phyloP scores from a whole-genome alignment of 306 rosid genomes.

The Acacia confusa region DNA sequence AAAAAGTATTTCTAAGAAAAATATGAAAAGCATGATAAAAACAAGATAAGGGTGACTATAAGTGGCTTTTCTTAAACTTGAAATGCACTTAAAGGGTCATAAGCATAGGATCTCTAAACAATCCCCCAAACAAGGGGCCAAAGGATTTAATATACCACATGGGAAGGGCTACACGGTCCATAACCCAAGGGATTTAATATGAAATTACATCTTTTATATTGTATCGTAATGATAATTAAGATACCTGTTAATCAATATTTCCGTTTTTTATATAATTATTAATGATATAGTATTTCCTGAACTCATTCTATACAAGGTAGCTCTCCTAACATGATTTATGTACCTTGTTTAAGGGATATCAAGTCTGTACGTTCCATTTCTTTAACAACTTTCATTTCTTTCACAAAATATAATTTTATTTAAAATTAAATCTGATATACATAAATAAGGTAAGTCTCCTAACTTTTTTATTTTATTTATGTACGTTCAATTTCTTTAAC shows the following conservation, averaged over 20 bases:
- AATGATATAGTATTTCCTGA: no score
- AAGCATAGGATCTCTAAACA: slow-evolving; percentile 48
- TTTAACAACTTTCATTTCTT: no score
- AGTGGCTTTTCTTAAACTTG: slow-evolving; percentile 46
- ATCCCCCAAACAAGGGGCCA: slow-evolving; percentile 47
- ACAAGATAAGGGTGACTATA: neutral
- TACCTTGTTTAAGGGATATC: no score
- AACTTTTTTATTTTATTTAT: no score
- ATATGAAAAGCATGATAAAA: slow-evolving; percentile 20
- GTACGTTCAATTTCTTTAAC: no score
- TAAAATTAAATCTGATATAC: no score
- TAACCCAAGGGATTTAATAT: slow-evolving; percentile 26
- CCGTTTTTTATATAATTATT: no score
- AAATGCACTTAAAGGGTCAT: slow-evolving; percentile 47
- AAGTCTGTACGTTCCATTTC: no score
- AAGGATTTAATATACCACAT: slow-evolving; percentile 49
- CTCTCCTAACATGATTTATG: neutral
- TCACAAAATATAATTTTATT: no score
- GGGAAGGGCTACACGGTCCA: slow-evolving; percentile 51
- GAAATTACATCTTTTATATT: neutral
- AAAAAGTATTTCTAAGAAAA: neutral
- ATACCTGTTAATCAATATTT: neutral
- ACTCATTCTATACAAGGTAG: no score
- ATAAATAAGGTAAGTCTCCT: no score
- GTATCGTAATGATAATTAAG: neutral